Evolutionary conservation across 768 basidiomycete species (phyloP), one percentile per base, ranked within the genome.

Genomic region (Crassisporium funariophilum): DNA sequence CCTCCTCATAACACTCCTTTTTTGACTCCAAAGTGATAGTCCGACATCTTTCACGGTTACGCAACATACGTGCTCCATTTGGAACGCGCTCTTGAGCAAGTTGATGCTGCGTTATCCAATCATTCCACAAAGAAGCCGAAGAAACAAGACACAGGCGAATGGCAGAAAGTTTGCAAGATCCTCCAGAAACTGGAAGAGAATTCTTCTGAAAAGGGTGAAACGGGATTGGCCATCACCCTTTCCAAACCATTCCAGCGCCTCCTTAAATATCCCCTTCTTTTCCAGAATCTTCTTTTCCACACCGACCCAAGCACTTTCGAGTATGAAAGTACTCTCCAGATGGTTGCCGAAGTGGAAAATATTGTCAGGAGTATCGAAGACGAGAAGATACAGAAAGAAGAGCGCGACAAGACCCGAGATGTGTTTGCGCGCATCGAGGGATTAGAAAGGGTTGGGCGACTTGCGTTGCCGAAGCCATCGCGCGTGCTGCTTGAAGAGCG

Each of bases 311-410:
- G 91, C 53, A 93, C 95, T 3, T 94, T 88, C 59, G 97, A 99
- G 69, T 99, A 97, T 62, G 97, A 99, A 66, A 88, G 87, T 61
- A 97, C 95, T 10, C 73, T 95, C 33, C 86, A 88, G 63, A 95
- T 98, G 91, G 94, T 98, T 1, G 91, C 93, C 15, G 94, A 98
- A 66, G 91, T 99, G 5, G 97, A 99, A 70, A 84, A 79, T 15
- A 95, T 98, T 58, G 95, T 99, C 38, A 80, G 95, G 35, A 91
- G 89, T 51, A 98, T 99, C 46, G 95, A 99, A 66, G 95, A 98
- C 58, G 94, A 99, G 73, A 98, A 98, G 75, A 89, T 93, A 45
- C 88, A 90, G 63, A 91, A 92, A 67, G 95, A 98, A 62, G 93
- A 95, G 63, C 83, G 95, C 23, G 92, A 97, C 68, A 89, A 88